Evolutionary conservation across 768 basidiomycete species (phyloP).

Genomic region (Dentipellis fragilis): DNA sequence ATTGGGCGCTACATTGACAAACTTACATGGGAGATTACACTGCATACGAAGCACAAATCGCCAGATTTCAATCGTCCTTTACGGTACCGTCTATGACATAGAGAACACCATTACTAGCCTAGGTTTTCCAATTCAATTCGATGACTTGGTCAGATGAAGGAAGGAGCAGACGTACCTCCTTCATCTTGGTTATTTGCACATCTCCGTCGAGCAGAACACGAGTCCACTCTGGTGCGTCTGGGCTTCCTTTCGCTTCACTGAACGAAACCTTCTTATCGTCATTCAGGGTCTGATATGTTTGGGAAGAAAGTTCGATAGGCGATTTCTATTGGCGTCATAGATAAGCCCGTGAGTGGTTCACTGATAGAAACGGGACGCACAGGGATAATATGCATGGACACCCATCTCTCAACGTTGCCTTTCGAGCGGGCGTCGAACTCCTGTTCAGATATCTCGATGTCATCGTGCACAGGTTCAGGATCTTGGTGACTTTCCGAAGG

Average conservation of each 20-base stretch:
- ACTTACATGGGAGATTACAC: background rate
- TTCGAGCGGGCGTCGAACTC: constrained; percentile 52
- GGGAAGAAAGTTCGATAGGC: constrained; percentile 35
- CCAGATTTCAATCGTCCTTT: constrained; percentile 16
- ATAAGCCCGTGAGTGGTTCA: background rate
- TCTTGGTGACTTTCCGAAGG: constrained; percentile 46
- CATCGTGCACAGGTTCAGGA: constrained; percentile 29
- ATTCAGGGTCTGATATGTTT: constrained; percentile 48
- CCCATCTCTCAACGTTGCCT: constrained; percentile 69
- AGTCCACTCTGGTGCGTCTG: constrained; percentile 42
- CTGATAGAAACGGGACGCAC: constrained; percentile 30
- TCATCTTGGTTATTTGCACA: constrained; percentile 45
- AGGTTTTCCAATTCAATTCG: background rate
- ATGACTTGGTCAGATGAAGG: background rate
- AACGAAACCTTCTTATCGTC: constrained; percentile 51
- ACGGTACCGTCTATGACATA: constrained; percentile 52
- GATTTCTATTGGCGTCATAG: constrained; percentile 26
- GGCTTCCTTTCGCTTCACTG: constrained; percentile 25
- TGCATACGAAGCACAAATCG: background rate
- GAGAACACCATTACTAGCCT: constrained; percentile 48
- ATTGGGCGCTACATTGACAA: background rate
- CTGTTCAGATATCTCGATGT: constrained; percentile 50
- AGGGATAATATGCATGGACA: constrained; percentile 76
- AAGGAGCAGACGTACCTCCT: constrained; percentile 37
- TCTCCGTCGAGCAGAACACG: constrained; percentile 46